These are phyloP conservation scores for Kurtzmaniella cleridarum DNA, from an alignment of 805 yeast genomes.

Conservation along the genomic window DNA sequence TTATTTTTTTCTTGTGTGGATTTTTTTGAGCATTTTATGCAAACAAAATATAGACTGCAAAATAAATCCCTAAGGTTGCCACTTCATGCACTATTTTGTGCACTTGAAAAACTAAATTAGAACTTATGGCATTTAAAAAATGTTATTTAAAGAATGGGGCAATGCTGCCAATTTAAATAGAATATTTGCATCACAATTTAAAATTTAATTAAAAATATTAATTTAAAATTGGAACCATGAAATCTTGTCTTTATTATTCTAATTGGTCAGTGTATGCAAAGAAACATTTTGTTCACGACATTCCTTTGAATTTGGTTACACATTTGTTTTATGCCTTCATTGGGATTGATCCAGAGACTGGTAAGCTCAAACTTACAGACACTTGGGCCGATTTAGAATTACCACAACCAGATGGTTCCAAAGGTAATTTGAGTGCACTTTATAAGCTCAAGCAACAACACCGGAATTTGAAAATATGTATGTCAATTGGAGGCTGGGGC, in stretches of 20 bases:
- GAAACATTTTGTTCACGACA: constrained; percentile 52
- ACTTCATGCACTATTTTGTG: too few species aligned
- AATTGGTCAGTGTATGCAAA: constrained; percentile 40
- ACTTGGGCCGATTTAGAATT: constrained; percentile 58
- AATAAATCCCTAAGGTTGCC: not conserved
- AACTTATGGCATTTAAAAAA: too few species aligned
- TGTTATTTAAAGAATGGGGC: too few species aligned
- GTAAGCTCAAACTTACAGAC: constrained; percentile 53
- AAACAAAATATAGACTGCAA: too few species aligned
- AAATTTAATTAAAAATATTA: too few species aligned
- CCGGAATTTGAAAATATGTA: constrained; percentile 45
- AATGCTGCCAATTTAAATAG: too few species aligned
- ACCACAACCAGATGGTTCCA: constrained; percentile 20
- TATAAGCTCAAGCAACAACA: constrained; percentile 37
- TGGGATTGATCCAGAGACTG: constrained; percentile 48
- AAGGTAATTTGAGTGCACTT: constrained; percentile 50
- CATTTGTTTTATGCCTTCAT: constrained; percentile 79
- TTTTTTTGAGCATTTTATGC: too few species aligned
- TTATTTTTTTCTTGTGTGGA: too few species aligned
- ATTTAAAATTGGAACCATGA: too few species aligned
- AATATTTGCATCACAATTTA: too few species aligned
- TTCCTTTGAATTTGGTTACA: constrained; percentile 54
- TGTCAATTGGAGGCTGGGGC: constrained; percentile 86
- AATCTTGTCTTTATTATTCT: constrained; percentile 44
- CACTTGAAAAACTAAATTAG: too few species aligned